Percentiles rank a stretch among this genome's conserved stretches.
Conservation (phyloP, 345 rosid species). For the Pseudoturritis turrita region DNA sequence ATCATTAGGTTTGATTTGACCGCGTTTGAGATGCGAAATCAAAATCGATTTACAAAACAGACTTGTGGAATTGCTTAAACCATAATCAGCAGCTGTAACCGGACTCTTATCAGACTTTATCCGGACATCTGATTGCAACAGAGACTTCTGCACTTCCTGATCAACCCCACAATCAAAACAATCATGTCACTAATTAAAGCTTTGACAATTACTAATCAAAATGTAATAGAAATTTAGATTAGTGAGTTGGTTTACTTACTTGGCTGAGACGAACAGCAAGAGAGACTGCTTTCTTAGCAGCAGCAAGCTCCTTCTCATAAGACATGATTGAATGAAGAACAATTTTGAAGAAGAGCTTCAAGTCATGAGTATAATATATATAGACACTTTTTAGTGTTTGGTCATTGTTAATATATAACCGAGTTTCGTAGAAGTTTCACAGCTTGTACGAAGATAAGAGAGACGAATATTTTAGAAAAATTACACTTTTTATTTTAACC, state of each 20-base stretch:
- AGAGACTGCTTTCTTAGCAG: constrained; percentile 60
- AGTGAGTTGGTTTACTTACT: constrained; percentile 21
- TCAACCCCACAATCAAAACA: not conserved
- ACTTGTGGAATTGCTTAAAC: constrained; percentile 29
- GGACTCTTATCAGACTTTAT: constrained; percentile 70
- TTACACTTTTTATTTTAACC: not conserved
- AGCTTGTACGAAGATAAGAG: not conserved
- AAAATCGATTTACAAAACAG: not conserved
- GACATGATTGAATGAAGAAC: not conserved
- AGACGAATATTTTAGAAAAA: not conserved
- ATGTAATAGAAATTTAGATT: not conserved
- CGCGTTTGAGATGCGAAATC: not conserved
- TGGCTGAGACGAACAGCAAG: constrained; percentile 83
- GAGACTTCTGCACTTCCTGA: constrained; percentile 72
- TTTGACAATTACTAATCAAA: not conserved
- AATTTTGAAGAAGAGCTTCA: not conserved
- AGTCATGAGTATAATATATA: not conserved
- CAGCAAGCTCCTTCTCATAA: constrained; percentile 26
- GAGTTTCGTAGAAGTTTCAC: not conserved
- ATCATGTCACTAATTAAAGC: not conserved
- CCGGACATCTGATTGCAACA: constrained; percentile 69
- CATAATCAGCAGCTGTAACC: constrained; percentile 86
- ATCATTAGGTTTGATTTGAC: not conserved
- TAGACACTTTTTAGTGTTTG: not conserved
- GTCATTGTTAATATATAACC: not conserved